Conservation (phyloP, 202 grass and related monocot species). For the Setaria italica region DNA sequence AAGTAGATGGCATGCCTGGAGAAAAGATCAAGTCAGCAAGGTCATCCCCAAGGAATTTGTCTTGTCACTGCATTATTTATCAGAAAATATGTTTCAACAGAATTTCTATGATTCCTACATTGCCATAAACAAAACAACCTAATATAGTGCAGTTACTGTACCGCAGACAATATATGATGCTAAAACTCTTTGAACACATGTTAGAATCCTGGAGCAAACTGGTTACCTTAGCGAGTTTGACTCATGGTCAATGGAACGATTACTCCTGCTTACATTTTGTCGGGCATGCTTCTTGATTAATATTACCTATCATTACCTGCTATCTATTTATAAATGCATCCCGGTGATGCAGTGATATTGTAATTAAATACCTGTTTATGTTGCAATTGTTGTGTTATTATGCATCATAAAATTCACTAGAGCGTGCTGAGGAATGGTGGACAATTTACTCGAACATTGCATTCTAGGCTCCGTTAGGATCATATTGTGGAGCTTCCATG, state of each 20-base stretch:
- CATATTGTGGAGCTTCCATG: not conserved
- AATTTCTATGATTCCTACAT: slow-evolving; percentile 20
- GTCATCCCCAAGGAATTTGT: slow-evolving; percentile 25
- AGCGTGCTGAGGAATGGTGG: not conserved
- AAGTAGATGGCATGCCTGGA: slow-evolving; percentile 85
- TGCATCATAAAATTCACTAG: not conserved
- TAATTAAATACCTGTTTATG: slow-evolving; percentile 3
- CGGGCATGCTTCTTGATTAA: not conserved
- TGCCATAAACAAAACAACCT: slow-evolving; percentile 9
- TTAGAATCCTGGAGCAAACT: slow-evolving; percentile 19
- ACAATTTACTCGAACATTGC: not conserved
- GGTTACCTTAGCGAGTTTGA: not conserved
- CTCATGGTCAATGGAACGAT: not conserved
- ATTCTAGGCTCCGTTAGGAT: not conserved
- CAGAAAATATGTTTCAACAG: slow-evolving; percentile 5
- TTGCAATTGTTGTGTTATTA: not conserved
- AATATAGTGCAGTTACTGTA: slow-evolving; percentile 6
- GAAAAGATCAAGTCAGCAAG: slow-evolving; percentile 35
- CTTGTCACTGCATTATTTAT: slow-evolving; percentile 26
- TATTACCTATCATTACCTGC: not conserved
- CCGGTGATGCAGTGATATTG: not conserved
- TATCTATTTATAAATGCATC: slow-evolving; percentile 8
- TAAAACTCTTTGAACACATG: slow-evolving; percentile 20
- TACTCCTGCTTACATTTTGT: not conserved
- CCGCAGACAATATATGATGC: not conserved